Percentiles rank a stretch among this genome's conserved stretches.
Conservation (phyloP, 164 flowering plant genomes). For the Sedum album region DNA sequence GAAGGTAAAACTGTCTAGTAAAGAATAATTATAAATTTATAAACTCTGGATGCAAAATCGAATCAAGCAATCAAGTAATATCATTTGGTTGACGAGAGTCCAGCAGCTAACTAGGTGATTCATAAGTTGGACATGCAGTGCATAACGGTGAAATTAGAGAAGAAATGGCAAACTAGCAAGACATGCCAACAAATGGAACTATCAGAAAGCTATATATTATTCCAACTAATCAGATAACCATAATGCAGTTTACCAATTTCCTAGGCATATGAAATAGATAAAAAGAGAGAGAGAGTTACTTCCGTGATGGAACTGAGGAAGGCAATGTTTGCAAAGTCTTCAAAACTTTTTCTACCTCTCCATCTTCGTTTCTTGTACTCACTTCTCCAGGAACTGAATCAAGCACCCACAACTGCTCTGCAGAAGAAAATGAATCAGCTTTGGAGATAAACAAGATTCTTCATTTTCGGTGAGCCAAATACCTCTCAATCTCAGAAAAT, state of each 20-base stretch:
- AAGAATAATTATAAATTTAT: no score
- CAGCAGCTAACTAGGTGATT: no score
- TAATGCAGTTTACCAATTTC: not conserved
- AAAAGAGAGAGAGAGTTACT: constrained; percentile 29
- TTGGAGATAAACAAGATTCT: not conserved
- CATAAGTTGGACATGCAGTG: no score
- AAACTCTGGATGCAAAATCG: no score
- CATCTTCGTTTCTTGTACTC: constrained; percentile 37
- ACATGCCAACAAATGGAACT: not conserved
- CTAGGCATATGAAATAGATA: not conserved
- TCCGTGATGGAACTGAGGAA: constrained; percentile 59
- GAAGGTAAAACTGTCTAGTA: no score
- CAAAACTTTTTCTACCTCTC: constrained; percentile 85
- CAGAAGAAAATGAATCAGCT: constrained; percentile 23
- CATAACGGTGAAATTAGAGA: no score
- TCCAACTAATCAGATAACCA: not conserved
- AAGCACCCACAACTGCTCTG: constrained; percentile 95
- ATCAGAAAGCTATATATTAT: not conserved
- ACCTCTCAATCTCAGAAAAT: not conserved
- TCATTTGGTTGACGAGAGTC: no score
- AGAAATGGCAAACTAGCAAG: not conserved
- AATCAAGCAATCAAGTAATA: no score
- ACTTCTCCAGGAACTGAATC: constrained; percentile 92
- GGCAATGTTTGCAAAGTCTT: constrained; percentile 71
- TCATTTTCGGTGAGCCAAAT: not conserved